phyloP scores from a whole-genome alignment of 2,329 filamentous ascomycete genomes.

The Aspergillus pseudotamarii region DNA sequence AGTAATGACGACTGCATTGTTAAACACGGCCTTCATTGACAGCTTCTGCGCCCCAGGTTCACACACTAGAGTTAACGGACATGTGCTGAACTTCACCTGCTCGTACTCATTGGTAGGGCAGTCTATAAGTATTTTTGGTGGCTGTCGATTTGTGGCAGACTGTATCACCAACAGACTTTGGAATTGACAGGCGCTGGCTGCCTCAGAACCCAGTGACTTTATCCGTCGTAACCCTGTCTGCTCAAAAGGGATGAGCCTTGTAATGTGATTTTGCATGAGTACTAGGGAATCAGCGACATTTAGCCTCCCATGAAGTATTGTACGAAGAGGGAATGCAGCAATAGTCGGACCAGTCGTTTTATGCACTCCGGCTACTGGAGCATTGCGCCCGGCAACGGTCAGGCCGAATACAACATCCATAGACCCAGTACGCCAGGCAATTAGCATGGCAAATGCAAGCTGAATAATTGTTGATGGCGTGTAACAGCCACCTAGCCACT shows the following conservation, averaged over 20 bases:
- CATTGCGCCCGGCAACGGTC: constrained; percentile 11
- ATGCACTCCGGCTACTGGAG: constrained; percentile 9
- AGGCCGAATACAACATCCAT: constrained; percentile 9
- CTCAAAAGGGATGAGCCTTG: constrained; percentile 10
- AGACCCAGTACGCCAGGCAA: background rate
- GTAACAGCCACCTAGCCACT: background rate
- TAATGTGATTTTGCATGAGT: background rate
- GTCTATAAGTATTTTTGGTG: background rate
- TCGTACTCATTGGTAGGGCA: background rate
- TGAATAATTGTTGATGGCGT: constrained; percentile 2
- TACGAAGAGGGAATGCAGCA: constrained; percentile 12
- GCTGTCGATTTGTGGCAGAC: background rate
- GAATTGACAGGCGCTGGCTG: constrained; percentile 5
- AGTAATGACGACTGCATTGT: background rate
- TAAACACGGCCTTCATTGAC: background rate
- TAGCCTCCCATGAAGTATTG: background rate
- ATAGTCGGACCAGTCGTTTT: constrained; percentile 14
- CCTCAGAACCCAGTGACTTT: background rate
- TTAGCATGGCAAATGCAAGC: constrained; percentile 9
- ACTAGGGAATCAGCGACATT: background rate
- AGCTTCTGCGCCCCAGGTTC: background rate
- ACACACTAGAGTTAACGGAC: background rate
- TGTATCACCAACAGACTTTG: constrained; percentile 7
- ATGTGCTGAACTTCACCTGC: background rate
- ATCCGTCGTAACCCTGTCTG: constrained; percentile 11